Evolutionary conservation across 179 eudicot genomes (phyloP).

Genomic region (Corrigiola litoralis): DNA sequence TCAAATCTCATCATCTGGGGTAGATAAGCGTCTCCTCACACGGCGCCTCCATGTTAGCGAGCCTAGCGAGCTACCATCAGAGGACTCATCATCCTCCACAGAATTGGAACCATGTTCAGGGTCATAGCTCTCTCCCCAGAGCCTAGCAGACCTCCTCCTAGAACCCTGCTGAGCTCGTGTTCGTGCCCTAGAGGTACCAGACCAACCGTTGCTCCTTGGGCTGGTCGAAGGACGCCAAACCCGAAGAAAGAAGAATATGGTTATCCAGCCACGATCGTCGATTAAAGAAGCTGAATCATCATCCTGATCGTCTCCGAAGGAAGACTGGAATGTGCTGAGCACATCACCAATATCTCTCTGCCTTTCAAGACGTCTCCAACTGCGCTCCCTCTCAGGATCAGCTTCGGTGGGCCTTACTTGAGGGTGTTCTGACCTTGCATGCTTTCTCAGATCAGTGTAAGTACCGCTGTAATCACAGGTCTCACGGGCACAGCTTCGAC

Average conservation of each 20-base stretch:
- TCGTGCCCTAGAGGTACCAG: conserved; percentile 49
- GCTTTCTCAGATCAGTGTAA: conserved; percentile 69
- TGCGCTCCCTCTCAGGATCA: conserved; percentile 67
- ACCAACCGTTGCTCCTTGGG: conserved; percentile 54
- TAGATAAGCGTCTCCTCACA: conserved; percentile 35
- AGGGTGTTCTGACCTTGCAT: conserved; percentile 82
- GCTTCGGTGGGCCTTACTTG: conserved; percentile 68
- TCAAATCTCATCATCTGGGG: conserved; percentile 39
- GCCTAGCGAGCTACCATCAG: conserved; percentile 50
- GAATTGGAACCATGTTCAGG: conserved; percentile 35
- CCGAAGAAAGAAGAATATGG: conserved; percentile 59
- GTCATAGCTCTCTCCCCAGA: conserved; percentile 63
- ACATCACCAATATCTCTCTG: conserved; percentile 81
- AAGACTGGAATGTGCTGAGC: conserved; percentile 68
- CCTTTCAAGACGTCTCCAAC: conserved; percentile 84
- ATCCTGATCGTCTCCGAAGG: conserved; percentile 50
- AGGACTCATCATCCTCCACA: conserved; percentile 46
- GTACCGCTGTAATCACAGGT: conserved; percentile 74
- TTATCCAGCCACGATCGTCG: conserved; percentile 59
- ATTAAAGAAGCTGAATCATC: conserved; percentile 35
- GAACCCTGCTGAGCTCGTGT: conserved; percentile 38
- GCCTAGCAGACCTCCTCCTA: conserved; percentile 57
- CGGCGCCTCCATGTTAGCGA: conserved; percentile 35
- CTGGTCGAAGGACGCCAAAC: conserved; percentile 48
- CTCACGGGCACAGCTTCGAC: conserved; percentile 75